Percentiles rank a stretch among this genome's conserved stretches.
Evolutionary conservation across 257 asterid species (phyloP).

Genomic region (Solanum neorickii): DNA sequence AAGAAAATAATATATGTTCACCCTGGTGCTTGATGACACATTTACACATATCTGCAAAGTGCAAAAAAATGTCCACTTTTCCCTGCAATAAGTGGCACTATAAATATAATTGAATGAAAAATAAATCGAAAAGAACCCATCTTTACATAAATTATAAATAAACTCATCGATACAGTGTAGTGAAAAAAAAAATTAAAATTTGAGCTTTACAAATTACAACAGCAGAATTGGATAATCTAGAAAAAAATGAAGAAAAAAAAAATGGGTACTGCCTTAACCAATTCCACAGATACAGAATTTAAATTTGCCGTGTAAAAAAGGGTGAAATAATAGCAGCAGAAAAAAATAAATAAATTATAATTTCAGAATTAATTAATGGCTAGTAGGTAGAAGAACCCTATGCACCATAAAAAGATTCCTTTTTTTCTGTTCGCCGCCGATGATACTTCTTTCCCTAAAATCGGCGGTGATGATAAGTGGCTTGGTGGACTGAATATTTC

Average conservation of each 20-base stretch:
- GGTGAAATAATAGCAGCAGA: background rate
- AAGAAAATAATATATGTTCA: background rate
- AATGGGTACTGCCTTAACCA: slow-evolving; percentile 1
- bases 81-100: background rate
- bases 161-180: background rate
- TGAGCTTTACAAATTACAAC: slow-evolving; percentile 29
- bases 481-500: slow-evolving; percentile 29
- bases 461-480: slow-evolving; percentile 52
- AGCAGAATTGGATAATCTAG: slow-evolving; percentile 13
- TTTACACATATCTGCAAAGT: background rate
- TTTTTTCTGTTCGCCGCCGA: slow-evolving; percentile 9
- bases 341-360: background rate
- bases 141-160: background rate
- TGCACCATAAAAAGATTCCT: slow-evolving; percentile 35
- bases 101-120: background rate
- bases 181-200: background rate
- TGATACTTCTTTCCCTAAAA: slow-evolving; percentile 11
- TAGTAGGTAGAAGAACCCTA: slow-evolving; percentile 23
- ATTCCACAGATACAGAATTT: slow-evolving; percentile 12
- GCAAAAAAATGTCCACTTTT: background rate
- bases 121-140: background rate
- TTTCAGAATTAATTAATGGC: slow-evolving; percentile 15
- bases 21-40: background rate
- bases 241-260: background rate
- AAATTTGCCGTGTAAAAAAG: slow-evolving; percentile 18